Percentiles rank a stretch among this genome's conserved stretches.
Evolutionary conservation across 352 stramenopile genomes (phyloP).

Genomic region (Phytophthora hybrid): DNA sequence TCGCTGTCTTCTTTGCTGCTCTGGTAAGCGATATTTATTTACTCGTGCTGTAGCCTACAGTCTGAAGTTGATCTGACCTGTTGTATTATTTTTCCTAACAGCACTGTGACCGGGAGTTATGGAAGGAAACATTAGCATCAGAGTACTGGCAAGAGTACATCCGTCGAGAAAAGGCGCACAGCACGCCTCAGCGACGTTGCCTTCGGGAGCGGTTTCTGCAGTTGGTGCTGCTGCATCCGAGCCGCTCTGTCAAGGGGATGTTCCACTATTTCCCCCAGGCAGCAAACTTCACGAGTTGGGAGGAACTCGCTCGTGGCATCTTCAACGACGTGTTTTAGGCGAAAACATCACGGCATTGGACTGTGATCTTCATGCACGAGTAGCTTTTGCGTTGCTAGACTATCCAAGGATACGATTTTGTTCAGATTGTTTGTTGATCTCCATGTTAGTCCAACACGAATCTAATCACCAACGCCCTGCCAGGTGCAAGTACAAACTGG

Average conservation of each 20-base stretch:
- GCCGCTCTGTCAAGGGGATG: slow-evolving; percentile 68
- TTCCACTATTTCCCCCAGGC: slow-evolving; percentile 77
- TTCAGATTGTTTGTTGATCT: neutral
- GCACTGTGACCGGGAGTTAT: slow-evolving; percentile 75
- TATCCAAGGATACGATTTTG: slow-evolving; percentile 26
- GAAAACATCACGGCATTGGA: neutral
- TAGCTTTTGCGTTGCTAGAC: slow-evolving; percentile 6
- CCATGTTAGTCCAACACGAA: neutral
- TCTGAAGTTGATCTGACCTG: slow-evolving; percentile 12
- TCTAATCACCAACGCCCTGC: neutral
- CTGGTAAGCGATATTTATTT: slow-evolving; percentile 55
- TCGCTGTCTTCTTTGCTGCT: slow-evolving; percentile 81
- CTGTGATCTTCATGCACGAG: neutral
- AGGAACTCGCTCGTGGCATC: slow-evolving; percentile 64
- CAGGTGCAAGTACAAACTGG: no score
- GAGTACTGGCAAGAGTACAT: slow-evolving; percentile 85
- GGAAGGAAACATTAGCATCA: slow-evolving; percentile 61
- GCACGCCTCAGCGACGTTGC: slow-evolving; percentile 30
- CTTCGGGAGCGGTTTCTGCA: slow-evolving; percentile 77
- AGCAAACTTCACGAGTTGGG: slow-evolving; percentile 52
- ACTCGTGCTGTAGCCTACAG: neutral
- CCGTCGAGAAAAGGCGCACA: slow-evolving; percentile 38
- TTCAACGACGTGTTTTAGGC: slow-evolving; percentile 70
- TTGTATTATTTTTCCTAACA: slow-evolving; percentile 33
- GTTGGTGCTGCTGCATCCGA: slow-evolving; percentile 82